These are phyloP conservation scores for Hymenoscyphus occultus DNA, from an alignment of 2,329 filamentous ascomycete genomes.

Conservation along the genomic window DNA sequence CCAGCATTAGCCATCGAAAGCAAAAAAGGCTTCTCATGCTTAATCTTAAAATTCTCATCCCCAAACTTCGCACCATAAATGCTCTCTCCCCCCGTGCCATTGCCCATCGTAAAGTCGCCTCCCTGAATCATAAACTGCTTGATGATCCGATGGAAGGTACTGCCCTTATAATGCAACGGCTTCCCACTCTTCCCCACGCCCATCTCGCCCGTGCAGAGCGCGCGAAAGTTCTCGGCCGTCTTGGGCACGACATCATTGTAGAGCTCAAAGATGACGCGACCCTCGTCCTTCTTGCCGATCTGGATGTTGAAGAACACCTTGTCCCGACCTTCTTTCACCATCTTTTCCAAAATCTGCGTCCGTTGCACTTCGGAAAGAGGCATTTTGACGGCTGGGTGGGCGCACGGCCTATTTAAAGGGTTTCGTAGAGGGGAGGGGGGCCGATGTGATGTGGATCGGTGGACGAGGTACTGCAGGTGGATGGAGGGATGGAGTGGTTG, in stretches of 20 bases:
- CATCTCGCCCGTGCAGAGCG: slow-evolving; percentile 93
- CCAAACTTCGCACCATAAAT: slow-evolving; percentile 98
- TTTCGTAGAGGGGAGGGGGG: neutral
- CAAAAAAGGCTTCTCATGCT: slow-evolving; percentile 90
- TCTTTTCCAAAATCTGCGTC: slow-evolving; percentile 28
- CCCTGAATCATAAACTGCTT: slow-evolving; percentile 99
- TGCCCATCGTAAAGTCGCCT: slow-evolving; percentile 92
- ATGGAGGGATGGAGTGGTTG: neutral
- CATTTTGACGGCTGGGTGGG: slow-evolving; percentile 1
- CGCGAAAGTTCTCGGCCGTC: slow-evolving; percentile 94
- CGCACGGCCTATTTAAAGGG: neutral
- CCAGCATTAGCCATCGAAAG: slow-evolving; percentile 98
- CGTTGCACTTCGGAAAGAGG: slow-evolving; percentile 29
- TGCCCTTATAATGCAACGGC: slow-evolving; percentile 89
- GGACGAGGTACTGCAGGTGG: slow-evolving; percentile 1
- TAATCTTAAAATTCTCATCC: slow-evolving; percentile 90
- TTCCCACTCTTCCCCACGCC: slow-evolving; percentile 77
- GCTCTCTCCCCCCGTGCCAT: slow-evolving; percentile 93
- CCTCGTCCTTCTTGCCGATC: slow-evolving; percentile 69
- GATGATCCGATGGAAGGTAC: slow-evolving; percentile 92
- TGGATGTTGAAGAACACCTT: slow-evolving; percentile 93
- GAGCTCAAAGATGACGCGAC: slow-evolving; percentile 84
- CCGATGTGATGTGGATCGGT: neutral
- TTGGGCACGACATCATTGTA: slow-evolving; percentile 77
- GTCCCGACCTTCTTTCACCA: slow-evolving; percentile 44